These are phyloP conservation scores for Aphanomyces astaci DNA, from an alignment of 352 stramenopile species.

Conservation along the genomic window DNA sequence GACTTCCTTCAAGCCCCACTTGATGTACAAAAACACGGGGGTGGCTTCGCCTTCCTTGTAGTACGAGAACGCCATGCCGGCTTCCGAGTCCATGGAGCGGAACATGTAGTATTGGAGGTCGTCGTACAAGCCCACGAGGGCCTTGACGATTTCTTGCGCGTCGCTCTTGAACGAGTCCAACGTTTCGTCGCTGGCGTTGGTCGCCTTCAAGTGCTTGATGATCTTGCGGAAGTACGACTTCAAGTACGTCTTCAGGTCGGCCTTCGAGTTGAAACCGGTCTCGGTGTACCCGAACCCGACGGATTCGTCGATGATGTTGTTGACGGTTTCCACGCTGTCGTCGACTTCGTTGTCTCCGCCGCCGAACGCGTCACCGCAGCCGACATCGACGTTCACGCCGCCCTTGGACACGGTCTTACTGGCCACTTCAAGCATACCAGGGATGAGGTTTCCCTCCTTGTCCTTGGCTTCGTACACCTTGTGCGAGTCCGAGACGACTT, in stretches of 20 bases:
- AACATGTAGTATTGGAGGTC: constrained; percentile 69
- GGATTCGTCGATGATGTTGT: constrained; percentile 51
- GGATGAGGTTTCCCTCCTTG: constrained; percentile 41
- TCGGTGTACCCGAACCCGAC: constrained; percentile 55
- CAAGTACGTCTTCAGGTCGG: constrained; percentile 60
- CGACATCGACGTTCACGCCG: constrained; percentile 47
- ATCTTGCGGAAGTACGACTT: constrained; percentile 63
- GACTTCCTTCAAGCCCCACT: constrained; percentile 62
- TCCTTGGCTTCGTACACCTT: constrained; percentile 44
- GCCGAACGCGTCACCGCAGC: constrained; percentile 52
- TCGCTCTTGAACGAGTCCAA: constrained; percentile 48
- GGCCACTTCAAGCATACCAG: constrained; percentile 51
- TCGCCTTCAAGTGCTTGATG: constrained; percentile 56
- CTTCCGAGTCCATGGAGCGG: constrained; percentile 53
- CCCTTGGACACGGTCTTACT: constrained; percentile 47
- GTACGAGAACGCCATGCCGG: constrained; percentile 53
- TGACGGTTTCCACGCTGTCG: constrained; percentile 54
- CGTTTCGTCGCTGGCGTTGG: constrained; percentile 36
- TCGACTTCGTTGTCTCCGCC: constrained; percentile 35
- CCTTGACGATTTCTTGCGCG: constrained; percentile 61
- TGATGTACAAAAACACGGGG: constrained; percentile 57
- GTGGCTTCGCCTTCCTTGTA: constrained; percentile 48
- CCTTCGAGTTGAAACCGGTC: constrained; percentile 54
- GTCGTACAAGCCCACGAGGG: constrained; percentile 50
- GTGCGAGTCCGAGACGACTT: constrained; percentile 58